Percentiles rank a stretch among this genome's conserved stretches.
These are phyloP conservation scores for Trypanosoma conorhini DNA, from an alignment of 208 protist genomes.

Conservation along the genomic window DNA sequence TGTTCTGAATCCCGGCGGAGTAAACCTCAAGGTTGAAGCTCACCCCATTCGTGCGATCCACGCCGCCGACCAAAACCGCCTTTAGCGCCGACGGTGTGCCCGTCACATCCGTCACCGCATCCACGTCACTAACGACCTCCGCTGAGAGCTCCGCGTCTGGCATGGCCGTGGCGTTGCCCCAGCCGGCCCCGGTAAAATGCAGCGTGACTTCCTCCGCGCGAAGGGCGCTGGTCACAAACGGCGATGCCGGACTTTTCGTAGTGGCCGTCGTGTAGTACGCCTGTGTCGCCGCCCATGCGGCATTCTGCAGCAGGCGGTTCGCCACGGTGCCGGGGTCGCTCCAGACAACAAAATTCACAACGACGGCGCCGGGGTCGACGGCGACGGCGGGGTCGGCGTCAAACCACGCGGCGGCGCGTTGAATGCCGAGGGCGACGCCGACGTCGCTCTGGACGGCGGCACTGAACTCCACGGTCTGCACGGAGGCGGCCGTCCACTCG, in stretches of 20 bases:
- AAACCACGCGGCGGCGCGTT: constrained; percentile 15
- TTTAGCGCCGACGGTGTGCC: background rate
- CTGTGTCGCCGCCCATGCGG: constrained; percentile 8
- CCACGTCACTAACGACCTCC: constrained; percentile 8
- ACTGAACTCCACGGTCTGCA: background rate
- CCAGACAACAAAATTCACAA: constrained; percentile 14
- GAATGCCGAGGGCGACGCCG: background rate
- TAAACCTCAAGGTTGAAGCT: background rate
- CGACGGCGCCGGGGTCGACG: background rate
- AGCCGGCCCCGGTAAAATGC: background rate
- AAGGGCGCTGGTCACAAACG: constrained; percentile 7
- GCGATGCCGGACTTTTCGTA: background rate
- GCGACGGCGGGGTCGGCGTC: background rate
- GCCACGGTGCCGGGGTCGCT: constrained; percentile 16
- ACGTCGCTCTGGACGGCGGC: background rate
- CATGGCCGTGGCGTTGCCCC: background rate
- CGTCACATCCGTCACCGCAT: constrained; percentile 12
- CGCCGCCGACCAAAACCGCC: background rate
- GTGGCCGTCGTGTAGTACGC: constrained; percentile 5
- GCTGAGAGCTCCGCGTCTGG: background rate
- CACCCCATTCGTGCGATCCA: background rate
- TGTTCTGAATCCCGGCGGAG: constrained; percentile 14
- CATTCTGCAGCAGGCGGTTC: background rate
- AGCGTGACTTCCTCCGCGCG: background rate
- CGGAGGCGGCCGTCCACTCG: background rate